Conservation (phyloP, 371 early-diverging fungal genomes). For the Mucor irregularis region DNA sequence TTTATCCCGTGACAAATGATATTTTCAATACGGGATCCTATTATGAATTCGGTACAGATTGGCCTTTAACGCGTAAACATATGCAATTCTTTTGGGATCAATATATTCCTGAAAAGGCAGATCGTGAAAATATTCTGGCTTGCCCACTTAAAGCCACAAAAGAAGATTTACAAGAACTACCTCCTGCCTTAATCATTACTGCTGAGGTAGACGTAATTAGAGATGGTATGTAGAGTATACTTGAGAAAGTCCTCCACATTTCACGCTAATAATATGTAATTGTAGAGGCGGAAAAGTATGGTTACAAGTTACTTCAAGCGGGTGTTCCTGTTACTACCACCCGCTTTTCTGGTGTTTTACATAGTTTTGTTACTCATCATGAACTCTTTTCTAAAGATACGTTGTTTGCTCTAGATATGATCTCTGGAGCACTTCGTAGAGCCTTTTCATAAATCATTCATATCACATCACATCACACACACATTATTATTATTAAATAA, state of each 20-base stretch:
- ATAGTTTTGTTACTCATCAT: slow-evolving; percentile 11
- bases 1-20: slow-evolving; percentile 15
- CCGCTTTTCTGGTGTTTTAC: slow-evolving; percentile 18
- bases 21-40: slow-evolving; percentile 9
- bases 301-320: slow-evolving; percentile 18
- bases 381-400: slow-evolving; percentile 5
- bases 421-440: slow-evolving; percentile 2
- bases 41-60: slow-evolving; percentile 9
- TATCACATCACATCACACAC: too few species aligned
- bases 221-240: too few species aligned
- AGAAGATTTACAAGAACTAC: slow-evolving; percentile 10
- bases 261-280: not conserved
- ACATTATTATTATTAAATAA: too few species aligned
- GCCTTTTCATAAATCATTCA: not conserved
- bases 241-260: too few species aligned
- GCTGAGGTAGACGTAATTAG: slow-evolving; percentile 19
- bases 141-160: slow-evolving; percentile 8
- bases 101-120: slow-evolving; percentile 12
- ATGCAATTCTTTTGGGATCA: slow-evolving; percentile 10
- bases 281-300: slow-evolving; percentile 13
- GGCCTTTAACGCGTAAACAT: not conserved
- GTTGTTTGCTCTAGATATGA: slow-evolving; percentile 6
- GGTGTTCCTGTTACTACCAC: slow-evolving; percentile 9
- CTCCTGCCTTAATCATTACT: slow-evolving; percentile 18
- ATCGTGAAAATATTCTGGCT: slow-evolving; percentile 6